These are phyloP conservation scores for Bifiguratus adelaidae DNA, from an alignment of 192 early-diverging fungal genomes.

Conservation along the genomic window DNA sequence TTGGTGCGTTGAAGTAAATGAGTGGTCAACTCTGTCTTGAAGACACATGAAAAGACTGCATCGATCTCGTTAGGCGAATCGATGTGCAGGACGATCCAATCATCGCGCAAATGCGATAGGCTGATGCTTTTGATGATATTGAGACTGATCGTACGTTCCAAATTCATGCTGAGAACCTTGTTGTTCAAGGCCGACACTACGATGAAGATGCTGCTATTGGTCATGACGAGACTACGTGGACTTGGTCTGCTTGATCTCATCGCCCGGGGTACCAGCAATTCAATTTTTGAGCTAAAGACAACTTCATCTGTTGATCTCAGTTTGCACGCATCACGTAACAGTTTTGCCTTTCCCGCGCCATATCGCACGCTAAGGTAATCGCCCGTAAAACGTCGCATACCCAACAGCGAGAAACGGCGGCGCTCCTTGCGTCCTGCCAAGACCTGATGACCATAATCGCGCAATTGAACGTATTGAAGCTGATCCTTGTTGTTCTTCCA, in stretches of 20 bases:
- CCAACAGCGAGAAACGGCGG: constrained; percentile 72
- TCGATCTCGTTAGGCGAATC: constrained; percentile 45
- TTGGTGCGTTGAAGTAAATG: constrained; percentile 46
- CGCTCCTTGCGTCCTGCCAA: constrained; percentile 87
- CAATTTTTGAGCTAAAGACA: constrained; percentile 49
- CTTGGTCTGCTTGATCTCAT: constrained; percentile 66
- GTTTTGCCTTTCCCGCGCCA: constrained; percentile 27
- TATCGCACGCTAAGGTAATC: constrained; percentile 75
- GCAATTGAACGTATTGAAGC: constrained; percentile 80
- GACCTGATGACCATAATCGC: constrained; percentile 89
- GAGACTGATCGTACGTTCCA: constrained; percentile 43
- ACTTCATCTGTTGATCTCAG: constrained; percentile 15
- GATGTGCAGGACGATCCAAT: constrained; percentile 58
- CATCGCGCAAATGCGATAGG: constrained; percentile 60
- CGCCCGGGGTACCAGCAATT: constrained; percentile 53
- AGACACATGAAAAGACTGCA: constrained; percentile 45
- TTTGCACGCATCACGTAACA: constrained; percentile 32
- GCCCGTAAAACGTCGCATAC: constrained; percentile 78
- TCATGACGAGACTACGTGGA: constrained; percentile 64
- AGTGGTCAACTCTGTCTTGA: constrained; percentile 66
- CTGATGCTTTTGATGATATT: constrained; percentile 43
- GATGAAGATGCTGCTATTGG: constrained; percentile 43
- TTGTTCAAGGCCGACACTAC: constrained; percentile 44
- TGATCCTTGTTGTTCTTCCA: constrained; percentile 74
- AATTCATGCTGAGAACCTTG: constrained; percentile 33